Conservation (phyloP, 139 green algal genomes). For the Chlamydomonas asymmetrica region DNA sequence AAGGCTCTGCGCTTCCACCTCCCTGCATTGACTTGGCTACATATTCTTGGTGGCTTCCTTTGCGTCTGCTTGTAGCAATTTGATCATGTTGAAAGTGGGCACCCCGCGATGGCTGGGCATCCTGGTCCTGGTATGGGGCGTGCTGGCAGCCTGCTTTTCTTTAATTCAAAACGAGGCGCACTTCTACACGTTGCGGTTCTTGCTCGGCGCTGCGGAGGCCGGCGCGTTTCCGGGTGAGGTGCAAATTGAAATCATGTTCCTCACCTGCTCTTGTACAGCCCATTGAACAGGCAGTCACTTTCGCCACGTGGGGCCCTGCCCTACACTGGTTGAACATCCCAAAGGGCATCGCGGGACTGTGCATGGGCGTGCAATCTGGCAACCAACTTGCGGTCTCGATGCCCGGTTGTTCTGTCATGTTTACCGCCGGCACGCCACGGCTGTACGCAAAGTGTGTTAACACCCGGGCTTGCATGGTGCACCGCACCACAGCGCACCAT, state of each 20-base stretch:
- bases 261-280: neutral
- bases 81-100: slow-evolving; percentile 46
- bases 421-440: too few relatives aligned
- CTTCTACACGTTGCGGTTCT: slow-evolving; percentile 73
- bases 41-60: neutral
- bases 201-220: slow-evolving; percentile 69
- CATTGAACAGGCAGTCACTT: too few relatives aligned
- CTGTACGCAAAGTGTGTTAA: too few relatives aligned
- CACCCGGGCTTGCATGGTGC: too few relatives aligned
- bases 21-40: neutral
- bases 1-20: too few relatives aligned
- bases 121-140: slow-evolving; percentile 70
- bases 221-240: slow-evolving; percentile 80
- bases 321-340: too few relatives aligned
- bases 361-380: too few relatives aligned
- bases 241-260: slow-evolving; percentile 31
- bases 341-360: too few relatives aligned
- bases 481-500: too few relatives aligned
- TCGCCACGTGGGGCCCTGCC: too few relatives aligned
- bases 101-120: slow-evolving; percentile 59
- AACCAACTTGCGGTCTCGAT: too few relatives aligned
- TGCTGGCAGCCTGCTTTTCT: slow-evolving; percentile 62
- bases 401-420: too few relatives aligned
- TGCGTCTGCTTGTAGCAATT: neutral
- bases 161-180: neutral